These are phyloP conservation scores for Neotropicomus parvogracilis DNA, from an alignment of 1,284 basidiomycete genomes.

Conservation along the genomic window DNA sequence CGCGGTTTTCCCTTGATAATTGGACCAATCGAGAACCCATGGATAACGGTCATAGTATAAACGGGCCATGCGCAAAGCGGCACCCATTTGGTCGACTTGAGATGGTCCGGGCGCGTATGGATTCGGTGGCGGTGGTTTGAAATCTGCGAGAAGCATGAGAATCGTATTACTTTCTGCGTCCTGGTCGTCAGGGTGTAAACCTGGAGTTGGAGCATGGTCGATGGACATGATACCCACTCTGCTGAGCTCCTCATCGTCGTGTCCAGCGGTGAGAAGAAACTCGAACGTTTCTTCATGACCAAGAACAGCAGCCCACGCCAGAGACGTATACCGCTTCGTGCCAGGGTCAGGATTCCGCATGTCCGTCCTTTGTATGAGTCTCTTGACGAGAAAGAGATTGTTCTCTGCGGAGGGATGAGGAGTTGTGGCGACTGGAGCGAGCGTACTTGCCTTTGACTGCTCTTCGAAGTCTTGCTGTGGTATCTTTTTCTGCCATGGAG, in stretches of 20 bases:
- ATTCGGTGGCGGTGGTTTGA: conserved; percentile 51
- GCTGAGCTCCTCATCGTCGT: conserved; percentile 88
- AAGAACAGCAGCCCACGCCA: conserved; percentile 84
- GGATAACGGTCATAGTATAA: conserved; percentile 79
- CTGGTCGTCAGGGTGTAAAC: conserved; percentile 39
- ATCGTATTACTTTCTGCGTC: conserved; percentile 89
- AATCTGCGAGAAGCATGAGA: conserved; percentile 81
- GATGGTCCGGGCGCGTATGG: conserved; percentile 46
- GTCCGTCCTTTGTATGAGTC: conserved; percentile 76
- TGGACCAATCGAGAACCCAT: conserved; percentile 87
- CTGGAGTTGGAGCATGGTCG: conserved; percentile 3
- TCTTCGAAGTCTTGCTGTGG: conserved; percentile 66
- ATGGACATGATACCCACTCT: conserved; percentile 53
- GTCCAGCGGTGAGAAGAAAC: conserved; percentile 76
- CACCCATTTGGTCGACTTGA: conserved; percentile 61
- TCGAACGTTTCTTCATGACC: conserved; percentile 88
- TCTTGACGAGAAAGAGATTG: conserved; percentile 84
- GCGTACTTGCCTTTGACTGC: conserved; percentile 66
- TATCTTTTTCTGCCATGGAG: conserved; percentile 77
- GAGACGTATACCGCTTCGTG: conserved; percentile 71
- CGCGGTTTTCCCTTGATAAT: conserved; percentile 83
- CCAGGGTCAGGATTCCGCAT: conserved; percentile 84
- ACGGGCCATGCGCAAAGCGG: conserved; percentile 75
- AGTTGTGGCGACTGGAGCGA: conserved; percentile 5
- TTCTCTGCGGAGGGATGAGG: conserved; percentile 59